Percentiles rank a stretch among this genome's conserved stretches.
phyloP scores from a whole-genome alignment of 192 early-diverging fungal genomes.

The Backusella circina region DNA sequence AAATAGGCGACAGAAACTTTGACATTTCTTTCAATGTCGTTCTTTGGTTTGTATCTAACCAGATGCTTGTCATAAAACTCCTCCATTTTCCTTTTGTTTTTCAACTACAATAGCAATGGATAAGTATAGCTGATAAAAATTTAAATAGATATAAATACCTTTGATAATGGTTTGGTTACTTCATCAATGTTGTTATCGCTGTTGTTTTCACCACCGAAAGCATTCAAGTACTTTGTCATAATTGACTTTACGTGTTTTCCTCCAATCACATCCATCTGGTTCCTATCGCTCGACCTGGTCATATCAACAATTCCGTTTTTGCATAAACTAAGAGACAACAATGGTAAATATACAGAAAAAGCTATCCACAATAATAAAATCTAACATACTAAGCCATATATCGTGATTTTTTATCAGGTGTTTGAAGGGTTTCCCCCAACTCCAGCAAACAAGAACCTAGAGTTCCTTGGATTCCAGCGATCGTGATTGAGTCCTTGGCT shows the following conservation, averaged over 20 bases:
- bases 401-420: not conserved
- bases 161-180: not conserved
- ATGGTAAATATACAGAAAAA: not conserved
- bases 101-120: not conserved
- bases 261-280: not conserved
- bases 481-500: not conserved
- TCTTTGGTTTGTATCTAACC: not conserved
- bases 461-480: not conserved
- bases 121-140: not conserved
- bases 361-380: not conserved
- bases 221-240: not conserved
- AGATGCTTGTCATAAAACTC: not conserved
- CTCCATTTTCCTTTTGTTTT: not conserved
- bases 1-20: no score
- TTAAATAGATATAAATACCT: not conserved
- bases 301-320: not conserved
- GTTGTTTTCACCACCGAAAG: no score
- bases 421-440: not conserved
- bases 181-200: no score
- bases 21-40: not conserved
- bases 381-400: not conserved
- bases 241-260: not conserved
- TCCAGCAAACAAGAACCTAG: not conserved
- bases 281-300: not conserved
- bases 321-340: not conserved